A percentile compares a stretch with the other conserved stretches of the same genome.
phyloP scores from a whole-genome alignment of 108 stramenopile species.

The Aureococcus anophagefferens region DNA sequence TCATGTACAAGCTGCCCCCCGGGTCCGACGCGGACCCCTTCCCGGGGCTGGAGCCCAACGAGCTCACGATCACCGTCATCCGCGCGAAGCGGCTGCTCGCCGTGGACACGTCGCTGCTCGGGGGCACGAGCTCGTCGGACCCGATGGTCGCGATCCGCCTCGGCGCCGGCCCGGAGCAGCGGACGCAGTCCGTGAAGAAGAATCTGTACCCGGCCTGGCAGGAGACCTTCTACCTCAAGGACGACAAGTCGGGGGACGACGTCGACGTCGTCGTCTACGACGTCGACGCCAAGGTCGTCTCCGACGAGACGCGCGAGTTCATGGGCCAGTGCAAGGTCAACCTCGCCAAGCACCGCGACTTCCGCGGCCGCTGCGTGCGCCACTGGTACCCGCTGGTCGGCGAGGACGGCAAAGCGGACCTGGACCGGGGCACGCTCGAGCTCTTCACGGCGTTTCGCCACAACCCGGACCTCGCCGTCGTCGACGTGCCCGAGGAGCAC shows the following conservation, averaged over 20 bases:
- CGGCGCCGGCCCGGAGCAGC: neutral
- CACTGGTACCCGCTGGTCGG: too few relatives aligned
- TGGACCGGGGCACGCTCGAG: neutral
- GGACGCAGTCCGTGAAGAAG: neutral
- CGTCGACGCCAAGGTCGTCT: too few relatives aligned
- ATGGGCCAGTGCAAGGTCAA: too few relatives aligned
- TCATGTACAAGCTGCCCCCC: too few relatives aligned
- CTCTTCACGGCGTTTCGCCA: neutral
- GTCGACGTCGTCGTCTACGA: too few relatives aligned
- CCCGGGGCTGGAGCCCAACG: neutral
- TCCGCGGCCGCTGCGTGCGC: too few relatives aligned
- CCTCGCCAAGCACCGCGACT: too few relatives aligned
- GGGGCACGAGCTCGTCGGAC: neutral
- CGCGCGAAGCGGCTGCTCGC: neutral
- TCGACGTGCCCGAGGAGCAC: too few relatives aligned
- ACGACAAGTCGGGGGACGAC: too few relatives aligned
- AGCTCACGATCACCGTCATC: neutral
- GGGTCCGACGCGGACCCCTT: neutral
- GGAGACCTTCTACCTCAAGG: neutral
- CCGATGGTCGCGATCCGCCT: neutral
- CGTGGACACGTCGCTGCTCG: conserved; percentile 6
- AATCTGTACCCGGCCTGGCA: neutral
- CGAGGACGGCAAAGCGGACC: too few relatives aligned
- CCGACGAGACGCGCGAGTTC: too few relatives aligned
- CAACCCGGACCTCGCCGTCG: too few relatives aligned